These are phyloP conservation scores for Lentinula aciculospora DNA, from an alignment of 768 basidiomycete genomes.

Conservation along the genomic window DNA sequence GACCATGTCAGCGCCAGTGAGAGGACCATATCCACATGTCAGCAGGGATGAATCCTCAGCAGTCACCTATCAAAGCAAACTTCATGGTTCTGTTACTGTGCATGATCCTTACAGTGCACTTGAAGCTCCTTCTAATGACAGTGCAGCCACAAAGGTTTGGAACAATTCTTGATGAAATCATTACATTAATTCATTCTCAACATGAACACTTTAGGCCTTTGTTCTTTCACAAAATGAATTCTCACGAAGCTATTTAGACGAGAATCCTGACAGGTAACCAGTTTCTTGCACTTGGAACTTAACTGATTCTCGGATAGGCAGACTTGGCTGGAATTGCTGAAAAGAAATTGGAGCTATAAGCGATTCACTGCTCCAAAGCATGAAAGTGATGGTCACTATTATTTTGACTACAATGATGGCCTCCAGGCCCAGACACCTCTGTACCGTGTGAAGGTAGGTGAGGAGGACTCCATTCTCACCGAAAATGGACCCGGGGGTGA, in stretches of 20 bases:
- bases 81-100: slow-evolving; percentile 2
- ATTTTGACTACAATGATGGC: slow-evolving; percentile 3
- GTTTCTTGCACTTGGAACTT: too few species aligned
- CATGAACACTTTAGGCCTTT: slow-evolving; percentile 1
- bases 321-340: background rate
- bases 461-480: slow-evolving; percentile 3
- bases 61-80: background rate
- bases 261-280: slow-evolving; percentile 2
- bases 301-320: background rate
- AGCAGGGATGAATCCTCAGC: slow-evolving; percentile 1
- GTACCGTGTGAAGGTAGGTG: background rate
- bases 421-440: background rate
- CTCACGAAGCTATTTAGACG: slow-evolving; percentile 1
- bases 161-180: too few species aligned
- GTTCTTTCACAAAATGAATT: background rate
- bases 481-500: slow-evolving; percentile 2
- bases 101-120: slow-evolving; percentile 1
- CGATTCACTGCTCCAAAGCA: background rate
- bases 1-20: background rate
- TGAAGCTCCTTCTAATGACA: background rate
- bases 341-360: background rate
- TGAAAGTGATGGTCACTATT: background rate
- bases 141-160: background rate
- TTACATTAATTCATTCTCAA: too few species aligned
- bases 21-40: background rate